Evolutionary conservation across 78 protist species (phyloP), one percentile per base, ranked within the genome.

Genomic region (Speleostelium caveatum): DNA sequence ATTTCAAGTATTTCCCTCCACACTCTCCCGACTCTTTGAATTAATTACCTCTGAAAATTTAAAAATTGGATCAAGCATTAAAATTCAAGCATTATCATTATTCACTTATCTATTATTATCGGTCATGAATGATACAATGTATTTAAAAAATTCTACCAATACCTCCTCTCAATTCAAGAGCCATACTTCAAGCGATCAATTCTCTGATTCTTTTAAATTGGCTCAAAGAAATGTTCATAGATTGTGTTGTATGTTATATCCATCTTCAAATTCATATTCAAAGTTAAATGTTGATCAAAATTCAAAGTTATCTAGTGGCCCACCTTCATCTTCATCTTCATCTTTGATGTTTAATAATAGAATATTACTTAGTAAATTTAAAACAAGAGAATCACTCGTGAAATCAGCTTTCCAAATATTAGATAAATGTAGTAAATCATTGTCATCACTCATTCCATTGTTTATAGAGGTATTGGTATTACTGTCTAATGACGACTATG

Each of bases 51-150:
- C 49, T 55, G 78, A 53, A 14, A 79, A 83, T 41, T 83, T 16
- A 33, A 83, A 83, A 59, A 30, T 83, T 0, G 79, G 79, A 21
- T 65, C 91, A 17, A 72, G 39, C 14, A 5, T 83, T 56, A 83
- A 69, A 45, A 36, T 83, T 26, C 41, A 69, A n/a, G 17, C 78
- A 68, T 14, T 69, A 30, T 26, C 58, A 14, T 32, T 83, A 38
- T 83, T 83, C n/a, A 83, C 69, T 35, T 42, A 67, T 22, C 21
- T 83, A 22, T 41, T 59, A 28, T 26, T 73, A 41, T 55, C 51
- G 30, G 30, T 56, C n/a, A 19, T 39, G 38, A 36, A 41, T 10
- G 75, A 59, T 21, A 78, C 45, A 10, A 51, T 67, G 2, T 33
- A 32, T 28, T 17, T 19, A 8, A 6, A 7, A 33, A 49, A 26